Evolutionary conservation across 129 eudicot species (phyloP), one percentile per base, ranked within the genome.

Genomic region (Artemisia annua): DNA sequence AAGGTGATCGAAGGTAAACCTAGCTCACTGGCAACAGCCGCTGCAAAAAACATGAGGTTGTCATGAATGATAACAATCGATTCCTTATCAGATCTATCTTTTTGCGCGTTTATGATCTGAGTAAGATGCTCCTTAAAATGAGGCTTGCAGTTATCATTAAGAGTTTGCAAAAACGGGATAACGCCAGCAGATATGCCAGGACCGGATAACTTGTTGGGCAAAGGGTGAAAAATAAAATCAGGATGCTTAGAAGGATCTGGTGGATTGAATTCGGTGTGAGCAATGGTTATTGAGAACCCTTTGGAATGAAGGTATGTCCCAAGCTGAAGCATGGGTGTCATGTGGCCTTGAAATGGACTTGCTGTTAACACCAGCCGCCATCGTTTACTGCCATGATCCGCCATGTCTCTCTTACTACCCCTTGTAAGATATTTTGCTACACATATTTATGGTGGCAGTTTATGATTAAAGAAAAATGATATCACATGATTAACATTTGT

Each of bases 311-410:
- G 91, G 65, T 75, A 70, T 0, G 75, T 44, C 10, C 70, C 95
- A 0, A 88, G 83, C 53, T 85, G 91, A 43, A 88, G 84, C 88
- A 85, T 79, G 20, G 91, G 95, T 18, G 83, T 83, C 55, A 83
- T 69, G 80, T 88, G 95, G 32, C 95, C 95, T 66, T 85, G 88
- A 63, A 72, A 63, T 56, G 95, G 86, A 67, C 19, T 64, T 60
- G 88, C 80, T 7, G 81, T 80, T 7, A 88, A 67, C 51, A 88
- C 87, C 60, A 88, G 59, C 11, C 71, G 66, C 48, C 66, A 44
- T n/a, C 44, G n/a, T n/a, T 69, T n/a, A 19, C 78, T 17, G 44
- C 71, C 53, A 39, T 70, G 15, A 18, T 70, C 75, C 64, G 65
- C 43, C 43, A 32, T 32, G 7, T 32, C 7, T 32, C 43, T 32